These are phyloP conservation scores for Diaporthe sp. DNA, from an alignment of 2,329 filamentous ascomycete genomes.

Conservation along the genomic window DNA sequence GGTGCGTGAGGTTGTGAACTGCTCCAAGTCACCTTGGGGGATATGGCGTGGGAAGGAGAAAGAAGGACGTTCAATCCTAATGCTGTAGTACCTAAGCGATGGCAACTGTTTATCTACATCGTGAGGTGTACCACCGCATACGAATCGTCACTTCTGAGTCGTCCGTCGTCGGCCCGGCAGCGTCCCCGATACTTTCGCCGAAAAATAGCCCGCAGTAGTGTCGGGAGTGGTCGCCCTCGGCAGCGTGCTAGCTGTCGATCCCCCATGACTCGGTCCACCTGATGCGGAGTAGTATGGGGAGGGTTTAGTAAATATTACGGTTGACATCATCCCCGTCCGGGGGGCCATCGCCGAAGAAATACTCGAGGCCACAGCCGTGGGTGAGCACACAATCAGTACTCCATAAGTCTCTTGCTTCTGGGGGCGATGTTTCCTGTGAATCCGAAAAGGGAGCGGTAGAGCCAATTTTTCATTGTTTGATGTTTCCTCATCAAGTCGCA, in stretches of 20 bases:
- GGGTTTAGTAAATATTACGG: conserved; percentile 14
- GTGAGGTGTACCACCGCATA: neutral
- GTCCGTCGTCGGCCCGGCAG: conserved; percentile 31
- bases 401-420: neutral
- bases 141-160: neutral
- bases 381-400: neutral
- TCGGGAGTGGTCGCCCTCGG: conserved; percentile 29
- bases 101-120: neutral
- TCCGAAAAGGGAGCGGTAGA: conserved; percentile 23
- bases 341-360: neutral
- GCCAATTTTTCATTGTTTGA: conserved; percentile 14
- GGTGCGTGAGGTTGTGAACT: neutral
- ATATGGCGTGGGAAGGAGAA: neutral
- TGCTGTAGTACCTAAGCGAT: neutral
- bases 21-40: neutral
- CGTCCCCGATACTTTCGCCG: conserved; percentile 31
- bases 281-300: conserved; percentile 5
- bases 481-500: neutral
- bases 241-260: conserved; percentile 18
- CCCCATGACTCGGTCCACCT: conserved; percentile 25
- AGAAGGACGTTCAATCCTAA: neutral
- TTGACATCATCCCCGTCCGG: conserved; percentile 8
- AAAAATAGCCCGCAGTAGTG: conserved; percentile 30
- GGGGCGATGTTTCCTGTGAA: neutral
- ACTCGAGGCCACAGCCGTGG: neutral